Evolutionary conservation across 2,329 filamentous ascomycete species (phyloP).

Genomic region (Colletotrichum echinochloae): DNA sequence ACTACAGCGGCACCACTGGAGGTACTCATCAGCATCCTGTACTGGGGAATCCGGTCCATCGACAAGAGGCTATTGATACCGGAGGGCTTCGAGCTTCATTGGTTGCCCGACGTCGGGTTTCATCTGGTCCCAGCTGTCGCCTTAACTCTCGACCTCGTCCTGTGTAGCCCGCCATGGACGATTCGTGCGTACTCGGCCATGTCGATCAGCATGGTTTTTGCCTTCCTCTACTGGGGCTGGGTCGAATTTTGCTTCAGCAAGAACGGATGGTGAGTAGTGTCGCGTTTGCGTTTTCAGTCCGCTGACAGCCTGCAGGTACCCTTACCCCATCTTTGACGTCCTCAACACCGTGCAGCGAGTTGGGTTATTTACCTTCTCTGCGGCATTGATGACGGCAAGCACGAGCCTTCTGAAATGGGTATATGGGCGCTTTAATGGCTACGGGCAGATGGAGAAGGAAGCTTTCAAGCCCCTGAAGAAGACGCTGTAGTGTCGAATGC

Average conservation of each 20-base stretch:
- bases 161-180: conserved; percentile 80
- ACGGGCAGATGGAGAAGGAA: conserved; percentile 54
- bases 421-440: conserved; percentile 75
- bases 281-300: conserved; percentile 42
- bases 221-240: conserved; percentile 81
- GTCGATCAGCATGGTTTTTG: conserved; percentile 67
- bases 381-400: conserved; percentile 76
- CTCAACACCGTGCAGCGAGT: conserved; percentile 74
- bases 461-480: conserved; percentile 50
- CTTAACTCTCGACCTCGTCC: conserved; percentile 72
- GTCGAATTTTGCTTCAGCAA: conserved; percentile 76
- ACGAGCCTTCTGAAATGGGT: conserved; percentile 77
- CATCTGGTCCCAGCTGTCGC: conserved; percentile 75
- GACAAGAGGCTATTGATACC: conserved; percentile 65
- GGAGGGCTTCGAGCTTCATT: conserved; percentile 66
- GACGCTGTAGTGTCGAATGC: conserved; percentile 30
- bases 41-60: conserved; percentile 75
- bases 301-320: conserved; percentile 68
- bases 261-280: conserved; percentile 68
- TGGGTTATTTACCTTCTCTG: conserved; percentile 76
- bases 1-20: conserved; percentile 77
- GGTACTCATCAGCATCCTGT: conserved; percentile 76
- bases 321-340: conserved; percentile 85
- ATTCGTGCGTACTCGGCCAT: conserved; percentile 71
- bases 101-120: conserved; percentile 72